Base-by-base conservation (phyloP, 2,329 filamentous ascomycete species). In the Penicillium concentricum region DNA sequence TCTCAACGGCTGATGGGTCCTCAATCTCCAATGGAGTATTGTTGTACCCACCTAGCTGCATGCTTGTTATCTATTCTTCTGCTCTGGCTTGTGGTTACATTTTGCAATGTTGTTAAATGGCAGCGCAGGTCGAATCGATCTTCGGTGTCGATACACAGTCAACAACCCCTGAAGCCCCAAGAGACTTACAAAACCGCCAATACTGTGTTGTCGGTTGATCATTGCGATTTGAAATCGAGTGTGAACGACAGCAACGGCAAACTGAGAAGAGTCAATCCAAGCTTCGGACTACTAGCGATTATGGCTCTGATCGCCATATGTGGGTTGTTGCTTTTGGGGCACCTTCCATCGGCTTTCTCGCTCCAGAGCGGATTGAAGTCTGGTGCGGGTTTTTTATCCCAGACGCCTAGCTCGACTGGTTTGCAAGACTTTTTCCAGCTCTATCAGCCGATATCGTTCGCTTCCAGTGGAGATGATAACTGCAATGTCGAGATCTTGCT, bases 381-480 rank as follows among this genome's bases (percentile, higher is more conserved):
- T 22, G 9, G 44, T n/a, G n/a, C n/a, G 16, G 41, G 28, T 4
- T 47, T 28, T 42, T 42, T 26, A n/a, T 38, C 41, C 22, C 49
- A 45, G n/a, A 6, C 34, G 10, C 52, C 53, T 41, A 53, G 43
- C 37, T 37, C 56, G 15, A 58, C 61, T 8, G 44, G 41, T 4
- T 35, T 79, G 26, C 76, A 89, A 51, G 80, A 88, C 63, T 87
- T 86, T 66, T 87, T 91, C 64, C 83, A 91, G 73, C 84, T 91
- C 16, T 83, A 86, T 50, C 83, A 84, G 62, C 89, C 89, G 1
- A 81, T 91, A 62, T 67, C 44, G 69, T 74, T 47, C 86, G 82
- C 68, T 75, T 82, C 62, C 1, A 30, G 58, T 38, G 59, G 51
- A 18, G 47, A 46, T 8, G 45, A 54, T 49, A 57, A 51, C n/a